Base-by-base conservation (phyloP, 495 filamentous ascomycete species). In the Penicillium robsamsonii region DNA sequence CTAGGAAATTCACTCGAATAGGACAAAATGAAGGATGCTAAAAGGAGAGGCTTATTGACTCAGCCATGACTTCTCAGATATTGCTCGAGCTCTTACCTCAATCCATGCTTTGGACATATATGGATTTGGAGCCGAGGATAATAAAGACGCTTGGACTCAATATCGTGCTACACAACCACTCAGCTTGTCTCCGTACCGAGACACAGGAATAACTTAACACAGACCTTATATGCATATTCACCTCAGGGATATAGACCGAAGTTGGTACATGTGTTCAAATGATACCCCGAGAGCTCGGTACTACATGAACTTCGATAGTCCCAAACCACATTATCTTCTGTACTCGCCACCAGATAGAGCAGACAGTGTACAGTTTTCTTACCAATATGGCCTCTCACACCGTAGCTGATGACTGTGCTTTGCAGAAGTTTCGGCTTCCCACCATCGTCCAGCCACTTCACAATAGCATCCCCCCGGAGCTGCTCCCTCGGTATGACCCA, bases 391-490 rank as follows among this genome's bases (percentile, higher is more conserved):
- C 37, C 5, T 24, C 24, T 17, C 20, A 29, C 12, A 11, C 17
- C 3, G 29, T 5, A 31, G 38, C 50, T 17, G 50, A 33, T n/a
- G 29, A 58, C 15, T 50, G 46, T 46, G 53, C 52, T 40, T 52
- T 74, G 48, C 66, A 71, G 56, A 46, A 58, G 4, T 63, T 69
- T 17, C 58, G 46, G 13, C 56, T 61, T 22, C 62, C 44, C n/a
- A 41, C 59, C 9, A 53, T 70, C 25, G 24, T 47, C 4, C 70
- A 71, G 44, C 68, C 70, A 31, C 67, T 74, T 3, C 71, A 75
- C 43, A 74, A 75, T 49, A 73, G 70, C 58, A 73, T 74, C 7
- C 71, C 71, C 4, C 37, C 50, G 4, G 64, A 73, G 33, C 55
- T 75, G 29, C 57, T 70, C 1, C 48, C 63, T 31, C 62, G 70